These are phyloP conservation scores for Acidiella bohemica DNA, from an alignment of 495 filamentous ascomycete species.

Conservation along the genomic window DNA sequence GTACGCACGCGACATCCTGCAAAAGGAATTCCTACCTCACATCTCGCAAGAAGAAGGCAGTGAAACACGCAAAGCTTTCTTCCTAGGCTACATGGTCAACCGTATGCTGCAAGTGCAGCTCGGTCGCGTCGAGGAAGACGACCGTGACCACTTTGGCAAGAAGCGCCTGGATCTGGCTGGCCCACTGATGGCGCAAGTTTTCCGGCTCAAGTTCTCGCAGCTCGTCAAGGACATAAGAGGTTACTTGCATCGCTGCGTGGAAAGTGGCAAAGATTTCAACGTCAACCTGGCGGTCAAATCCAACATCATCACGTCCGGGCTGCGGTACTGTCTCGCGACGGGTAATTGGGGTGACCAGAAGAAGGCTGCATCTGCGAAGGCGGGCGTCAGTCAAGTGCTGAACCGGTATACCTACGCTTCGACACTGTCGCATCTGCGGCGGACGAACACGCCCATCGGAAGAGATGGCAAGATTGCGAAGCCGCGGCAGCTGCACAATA, in stretches of 20 bases:
- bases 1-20: conserved; percentile 83
- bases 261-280: conserved; percentile 75
- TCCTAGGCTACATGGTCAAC: conserved; percentile 98
- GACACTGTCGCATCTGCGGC: conserved; percentile 85
- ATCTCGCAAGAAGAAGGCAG: conserved; percentile 94
- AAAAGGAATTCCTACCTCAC: conserved; percentile 92
- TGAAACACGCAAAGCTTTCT: conserved; percentile 94
- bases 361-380: conserved; percentile 85
- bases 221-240: conserved; percentile 78
- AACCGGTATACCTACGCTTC: conserved; percentile 97
- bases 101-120: conserved; percentile 81
- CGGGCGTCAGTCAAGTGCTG: conserved; percentile 94
- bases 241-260: conserved; percentile 82
- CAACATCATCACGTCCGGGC: conserved; percentile 76
- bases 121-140: conserved; percentile 81
- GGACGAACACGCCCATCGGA: conserved; percentile 95
- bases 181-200: conserved; percentile 82
- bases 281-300: conserved; percentile 80
- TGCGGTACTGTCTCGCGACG: conserved; percentile 96
- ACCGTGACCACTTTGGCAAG: conserved; percentile 98
- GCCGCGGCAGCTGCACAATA: conserved; percentile 94
- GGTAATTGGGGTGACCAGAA: conserved; percentile 99
- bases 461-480: conserved; percentile 97
- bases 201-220: conserved; percentile 73
- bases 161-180: conserved; percentile 94